Conservation (phyloP, 495 filamentous ascomycete species). For the Penicillium parvum region DNA sequence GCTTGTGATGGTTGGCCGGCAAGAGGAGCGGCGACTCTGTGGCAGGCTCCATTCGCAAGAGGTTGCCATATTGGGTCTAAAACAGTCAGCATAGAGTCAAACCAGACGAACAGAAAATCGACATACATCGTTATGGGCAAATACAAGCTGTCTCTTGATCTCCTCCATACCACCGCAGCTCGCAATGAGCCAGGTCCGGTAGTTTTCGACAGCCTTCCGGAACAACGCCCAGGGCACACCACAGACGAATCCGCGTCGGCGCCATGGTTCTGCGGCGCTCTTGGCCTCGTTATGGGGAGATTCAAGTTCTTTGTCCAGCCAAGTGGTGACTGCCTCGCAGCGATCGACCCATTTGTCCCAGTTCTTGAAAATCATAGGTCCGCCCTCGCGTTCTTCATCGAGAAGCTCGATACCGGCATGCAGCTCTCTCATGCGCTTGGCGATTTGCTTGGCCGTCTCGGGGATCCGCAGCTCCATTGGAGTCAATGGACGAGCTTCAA, state of each 20-base stretch:
- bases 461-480: conserved; percentile 72
- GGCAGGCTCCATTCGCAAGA: conserved; percentile 80
- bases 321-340: conserved; percentile 69
- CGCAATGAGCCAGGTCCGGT: conserved; percentile 68
- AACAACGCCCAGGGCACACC: conserved; percentile 83
- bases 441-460: conserved; percentile 84
- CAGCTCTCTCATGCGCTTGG: conserved; percentile 96
- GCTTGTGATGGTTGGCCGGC: conserved; percentile 88
- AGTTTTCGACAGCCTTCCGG: conserved; percentile 68
- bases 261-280: conserved; percentile 51
- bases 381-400: conserved; percentile 67
- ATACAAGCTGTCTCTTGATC: conserved; percentile 73
- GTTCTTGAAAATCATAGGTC: conserved; percentile 81
- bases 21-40: conserved; percentile 83
- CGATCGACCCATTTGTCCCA: conserved; percentile 94
- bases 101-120: neutral
- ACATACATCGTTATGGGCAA: conserved; percentile 95
- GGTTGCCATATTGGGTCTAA: conserved; percentile 97
- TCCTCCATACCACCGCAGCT: conserved; percentile 62
- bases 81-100: conserved; percentile 11
- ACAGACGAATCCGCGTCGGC: conserved; percentile 68
- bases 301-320: conserved; percentile 66
- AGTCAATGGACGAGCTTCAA: conserved; percentile 75
- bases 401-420: conserved; percentile 90
- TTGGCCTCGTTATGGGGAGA: conserved; percentile 36